Evolutionary conservation across 2,329 filamentous ascomycete species (phyloP).

Genomic region (Claviceps sp.): DNA sequence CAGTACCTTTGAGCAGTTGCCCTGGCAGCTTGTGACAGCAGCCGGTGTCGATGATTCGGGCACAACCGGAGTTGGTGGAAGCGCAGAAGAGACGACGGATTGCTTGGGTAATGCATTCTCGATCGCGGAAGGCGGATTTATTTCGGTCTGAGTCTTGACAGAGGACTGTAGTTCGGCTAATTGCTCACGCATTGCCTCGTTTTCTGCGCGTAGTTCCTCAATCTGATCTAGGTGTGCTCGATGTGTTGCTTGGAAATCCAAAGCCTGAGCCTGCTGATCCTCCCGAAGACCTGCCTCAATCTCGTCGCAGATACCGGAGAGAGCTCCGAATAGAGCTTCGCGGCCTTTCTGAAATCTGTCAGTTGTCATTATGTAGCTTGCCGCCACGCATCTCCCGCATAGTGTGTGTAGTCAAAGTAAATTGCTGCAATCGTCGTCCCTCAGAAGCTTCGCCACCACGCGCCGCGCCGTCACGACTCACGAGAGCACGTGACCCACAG

Average conservation of each 20-base stretch:
- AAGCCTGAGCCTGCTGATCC: neutral
- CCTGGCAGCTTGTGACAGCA: slow-evolving; percentile 14
- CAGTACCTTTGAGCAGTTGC: slow-evolving; percentile 21
- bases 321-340: slow-evolving; percentile 25
- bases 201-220: slow-evolving; percentile 27
- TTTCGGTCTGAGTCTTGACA: neutral
- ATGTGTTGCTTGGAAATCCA: neutral
- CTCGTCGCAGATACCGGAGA: slow-evolving; percentile 25
- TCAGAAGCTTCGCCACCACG: neutral
- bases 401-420: neutral
- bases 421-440: neutral
- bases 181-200: slow-evolving; percentile 25
- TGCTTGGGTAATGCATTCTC: neutral
- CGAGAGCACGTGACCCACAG: neutral
- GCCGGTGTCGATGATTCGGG: slow-evolving; percentile 7
- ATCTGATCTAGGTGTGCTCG: slow-evolving; percentile 11
- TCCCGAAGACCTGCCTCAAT: slow-evolving; percentile 13
- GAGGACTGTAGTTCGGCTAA: slow-evolving; percentile 10
- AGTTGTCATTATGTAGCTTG: slow-evolving; percentile 20
- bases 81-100: neutral
- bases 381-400: neutral
- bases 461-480: neutral
- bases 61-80: neutral
- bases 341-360: slow-evolving; percentile 25
- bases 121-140: neutral